phyloP scores from a whole-genome alignment of 2,329 filamentous ascomycete genomes.

The Eurotiales sp. region DNA sequence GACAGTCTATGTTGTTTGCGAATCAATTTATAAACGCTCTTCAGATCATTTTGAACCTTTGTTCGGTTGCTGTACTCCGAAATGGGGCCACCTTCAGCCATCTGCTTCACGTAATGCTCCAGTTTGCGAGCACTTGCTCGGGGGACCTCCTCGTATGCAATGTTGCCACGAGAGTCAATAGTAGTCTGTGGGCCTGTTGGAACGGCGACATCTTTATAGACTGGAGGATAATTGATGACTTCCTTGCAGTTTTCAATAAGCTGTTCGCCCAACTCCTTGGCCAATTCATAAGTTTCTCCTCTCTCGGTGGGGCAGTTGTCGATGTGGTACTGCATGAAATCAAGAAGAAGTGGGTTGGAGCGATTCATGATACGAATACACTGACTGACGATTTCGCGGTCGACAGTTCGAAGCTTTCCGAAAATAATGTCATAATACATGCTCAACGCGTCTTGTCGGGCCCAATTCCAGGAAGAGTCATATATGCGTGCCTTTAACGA shows the following conservation, averaged over 20 bases:
- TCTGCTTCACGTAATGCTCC: slow-evolving; percentile 96
- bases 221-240: slow-evolving; percentile 74
- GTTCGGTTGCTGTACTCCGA: slow-evolving; percentile 97
- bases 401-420: slow-evolving; percentile 83
- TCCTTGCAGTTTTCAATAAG: slow-evolving; percentile 98
- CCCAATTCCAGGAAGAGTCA: slow-evolving; percentile 99
- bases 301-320: slow-evolving; percentile 96
- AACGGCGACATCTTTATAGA: slow-evolving; percentile 92
- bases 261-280: slow-evolving; percentile 87
- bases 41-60: slow-evolving; percentile 94
- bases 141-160: slow-evolving; percentile 85
- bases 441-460: slow-evolving; percentile 89
- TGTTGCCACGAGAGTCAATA: slow-evolving; percentile 87
- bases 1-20: slow-evolving; percentile 97
- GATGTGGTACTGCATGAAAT: slow-evolving; percentile 99
- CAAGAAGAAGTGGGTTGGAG: slow-evolving; percentile 88
- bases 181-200: slow-evolving; percentile 89
- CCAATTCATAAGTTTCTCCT: slow-evolving; percentile 96
- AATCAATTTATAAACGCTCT: slow-evolving; percentile 96
- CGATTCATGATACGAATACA: slow-evolving; percentile 99
- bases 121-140: slow-evolving; percentile 89
- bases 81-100: slow-evolving; percentile 97
- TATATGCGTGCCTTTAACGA: slow-evolving; percentile 92
- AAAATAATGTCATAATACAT: slow-evolving; percentile 99
- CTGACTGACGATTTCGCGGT: slow-evolving; percentile 96